A percentile compares a stretch with the other conserved stretches of the same genome.
Evolutionary conservation across 2,329 filamentous ascomycete species (phyloP).

Genomic region (Colletotrichum eleusines): DNA sequence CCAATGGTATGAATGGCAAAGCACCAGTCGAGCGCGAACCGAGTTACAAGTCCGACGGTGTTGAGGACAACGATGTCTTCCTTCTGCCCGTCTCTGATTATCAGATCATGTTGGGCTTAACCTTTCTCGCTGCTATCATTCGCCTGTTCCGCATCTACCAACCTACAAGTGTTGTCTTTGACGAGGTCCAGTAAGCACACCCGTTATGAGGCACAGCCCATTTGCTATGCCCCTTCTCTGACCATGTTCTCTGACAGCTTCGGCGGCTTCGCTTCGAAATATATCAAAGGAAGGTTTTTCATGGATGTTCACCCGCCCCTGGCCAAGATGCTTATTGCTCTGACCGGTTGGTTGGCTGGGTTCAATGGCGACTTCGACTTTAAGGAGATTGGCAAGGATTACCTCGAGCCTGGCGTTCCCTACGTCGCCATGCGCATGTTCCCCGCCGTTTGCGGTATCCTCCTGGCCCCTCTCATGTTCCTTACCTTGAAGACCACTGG

Average conservation of each 20-base stretch:
- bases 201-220: slow-evolving; percentile 12
- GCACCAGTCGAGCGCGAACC: slow-evolving; percentile 49
- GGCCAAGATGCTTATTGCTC: slow-evolving; percentile 94
- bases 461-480: slow-evolving; percentile 93
- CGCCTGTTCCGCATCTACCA: slow-evolving; percentile 97
- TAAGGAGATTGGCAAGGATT: slow-evolving; percentile 99
- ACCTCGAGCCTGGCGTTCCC: slow-evolving; percentile 91
- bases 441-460: slow-evolving; percentile 88
- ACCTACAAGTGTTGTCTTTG: slow-evolving; percentile 95
- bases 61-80: slow-evolving; percentile 93
- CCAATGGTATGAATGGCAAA: slow-evolving; percentile 42
- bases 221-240: slow-evolving; percentile 9
- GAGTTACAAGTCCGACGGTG: slow-evolving; percentile 81
- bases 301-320: slow-evolving; percentile 99
- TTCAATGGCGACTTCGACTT: slow-evolving; percentile 98
- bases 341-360: slow-evolving; percentile 93
- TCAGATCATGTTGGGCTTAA: slow-evolving; percentile 78
- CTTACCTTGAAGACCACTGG: slow-evolving; percentile 91
- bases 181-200: slow-evolving; percentile 92
- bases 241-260: slow-evolving; percentile 70
- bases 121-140: slow-evolving; percentile 80
- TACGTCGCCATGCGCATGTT: slow-evolving; percentile 98
- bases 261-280: slow-evolving; percentile 97
- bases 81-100: slow-evolving; percentile 87
- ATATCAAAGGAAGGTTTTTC: slow-evolving; percentile 99